Base-by-base conservation (phyloP, 1,139 yeast species). In the Taphrina wiesneri region DNA sequence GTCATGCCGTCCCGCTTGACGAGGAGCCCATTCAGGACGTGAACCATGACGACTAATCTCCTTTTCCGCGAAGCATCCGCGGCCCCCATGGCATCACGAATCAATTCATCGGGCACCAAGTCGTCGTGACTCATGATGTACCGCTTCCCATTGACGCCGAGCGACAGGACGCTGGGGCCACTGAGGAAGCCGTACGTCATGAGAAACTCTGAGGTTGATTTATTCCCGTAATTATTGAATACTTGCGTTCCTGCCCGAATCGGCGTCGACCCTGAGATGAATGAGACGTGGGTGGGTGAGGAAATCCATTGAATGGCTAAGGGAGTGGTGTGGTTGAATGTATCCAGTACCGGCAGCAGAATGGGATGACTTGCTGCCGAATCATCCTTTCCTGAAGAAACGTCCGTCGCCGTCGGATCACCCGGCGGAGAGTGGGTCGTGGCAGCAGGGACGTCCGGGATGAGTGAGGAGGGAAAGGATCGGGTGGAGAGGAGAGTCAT, bases 151-250 rank as follows among this genome's bases (percentile, higher is more conserved):
- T 39, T 15, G 36, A 11, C 36, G 15, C 9, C 36, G 13, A 52
- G 56, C 1, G 45, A 11, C 3, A 52, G 17, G 26, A 34, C 49
- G 6, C 41, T 39, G 25, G 34, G 34, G 21, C 43, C 62, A 21
- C 54, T n/a, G 39, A 56, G 54, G 61, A 67, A 66, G 11, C 67
- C 69, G 70, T 84, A 84, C 0, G 84, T 86, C 47, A 84, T 73
- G 5, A 85, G 75, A 34, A 87, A 78, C 71, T 90, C 96, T 72
- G 88, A 90, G 73, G 91, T 91, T 0, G 95, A 87, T 74, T 90
- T 91, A 68, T 86, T 83, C 0, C 98, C 98, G 75, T 92, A 91
- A 75, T 89, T 90, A 74, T 91, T 90, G 74, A 76, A 86, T 1
- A 90, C 71, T 72, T 90, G 87, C 3, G 74, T 73, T 0, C 84